These are phyloP conservation scores for Hapsidospora chrysogenum DNA, from an alignment of 495 filamentous ascomycete species.

Conservation along the genomic window DNA sequence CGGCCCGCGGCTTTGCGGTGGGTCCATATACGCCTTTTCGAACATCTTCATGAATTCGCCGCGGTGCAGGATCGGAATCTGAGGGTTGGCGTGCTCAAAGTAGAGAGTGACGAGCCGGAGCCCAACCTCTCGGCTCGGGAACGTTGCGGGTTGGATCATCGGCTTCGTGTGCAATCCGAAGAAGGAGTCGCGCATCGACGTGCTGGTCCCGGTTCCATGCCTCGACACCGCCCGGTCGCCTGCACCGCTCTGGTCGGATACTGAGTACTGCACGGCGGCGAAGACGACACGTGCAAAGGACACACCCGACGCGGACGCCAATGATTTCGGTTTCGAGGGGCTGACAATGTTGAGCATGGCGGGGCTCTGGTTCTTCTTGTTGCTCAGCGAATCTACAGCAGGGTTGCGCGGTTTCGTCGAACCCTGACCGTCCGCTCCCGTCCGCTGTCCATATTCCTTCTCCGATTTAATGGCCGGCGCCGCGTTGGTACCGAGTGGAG, in stretches of 20 bases:
- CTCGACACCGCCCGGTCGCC: slow-evolving; percentile 11
- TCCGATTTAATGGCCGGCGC: slow-evolving; percentile 8
- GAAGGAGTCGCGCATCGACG: slow-evolving; percentile 84
- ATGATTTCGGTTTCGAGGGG: slow-evolving; percentile 54
- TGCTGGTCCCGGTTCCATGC: slow-evolving; percentile 31
- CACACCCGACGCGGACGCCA: slow-evolving; percentile 79
- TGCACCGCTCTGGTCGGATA: slow-evolving; percentile 40
- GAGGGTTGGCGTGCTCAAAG: slow-evolving; percentile 90
- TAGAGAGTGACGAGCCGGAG: slow-evolving; percentile 62
- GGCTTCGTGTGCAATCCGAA: slow-evolving; percentile 87
- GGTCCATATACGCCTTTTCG: slow-evolving; percentile 55
- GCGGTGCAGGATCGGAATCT: slow-evolving; percentile 81
- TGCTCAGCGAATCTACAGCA: slow-evolving; percentile 44
- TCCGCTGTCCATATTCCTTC: no score
- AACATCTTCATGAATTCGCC: slow-evolving; percentile 76
- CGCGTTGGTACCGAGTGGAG: slow-evolving; percentile 21
- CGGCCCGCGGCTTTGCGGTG: slow-evolving; percentile 52
- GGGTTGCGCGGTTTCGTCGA: slow-evolving; percentile 21
- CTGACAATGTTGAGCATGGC: slow-evolving; percentile 6
- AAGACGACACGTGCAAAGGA: slow-evolving; percentile 92
- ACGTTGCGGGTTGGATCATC: slow-evolving; percentile 68
- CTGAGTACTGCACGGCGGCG: slow-evolving; percentile 79
- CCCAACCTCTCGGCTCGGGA: slow-evolving; percentile 61
- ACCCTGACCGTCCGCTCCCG: slow-evolving; percentile 4
- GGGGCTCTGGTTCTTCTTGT: slow-evolving; percentile 35